Evolutionary conservation across 169 alveolate species (phyloP), one percentile per base, ranked within the genome.

Genomic region (Besnoitia besnoiti): DNA sequence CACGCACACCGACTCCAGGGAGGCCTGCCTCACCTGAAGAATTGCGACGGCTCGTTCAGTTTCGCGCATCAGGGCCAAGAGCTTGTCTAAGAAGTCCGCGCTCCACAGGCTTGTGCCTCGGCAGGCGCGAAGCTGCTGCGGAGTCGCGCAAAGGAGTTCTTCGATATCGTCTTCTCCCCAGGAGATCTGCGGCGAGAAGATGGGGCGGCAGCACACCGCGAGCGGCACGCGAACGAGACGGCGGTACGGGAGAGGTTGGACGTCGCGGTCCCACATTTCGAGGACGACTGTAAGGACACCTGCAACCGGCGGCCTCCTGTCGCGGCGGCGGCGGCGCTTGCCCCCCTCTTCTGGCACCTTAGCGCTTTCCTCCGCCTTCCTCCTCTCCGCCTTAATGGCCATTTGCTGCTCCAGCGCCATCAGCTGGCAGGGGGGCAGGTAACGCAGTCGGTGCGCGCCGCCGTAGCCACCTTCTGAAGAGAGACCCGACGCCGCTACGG

Each of bases 11-110:
- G 67, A 14, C 67, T 51, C 67, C 24, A 24, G 14, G n/a, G 67
- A 51, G 24, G 67, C 67, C n/a, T n/a, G n/a, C n/a, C 67, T 51
- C 39, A 90, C 93, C 89, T 90, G 93, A 33, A 90, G 90, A 77
- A 75, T 50, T 14, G 93, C 90, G 8, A 90, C 90, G 44, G 93
- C 93, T 0, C 85, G 44, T n/a, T 73, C 82, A 2, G 82, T n/a
- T 73, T 73, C 47, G 24, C 82, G 14, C 44, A 73, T 1, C 44
- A 35, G 82, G 27, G 16, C 82, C 21, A 73, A n/a, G 0, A 73
- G 24, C 44, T 73, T 73, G 8, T 2, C 47, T 8, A 73, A n/a
- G n/a, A 73, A n/a, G 8, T 73, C 82, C 46, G 82, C 40, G 2
- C 44, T 37, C 82, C 82, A 73, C 1, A 30, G 24, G 0, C 44